A percentile compares a stretch with the other conserved stretches of the same genome.
These are phyloP conservation scores for Periconia digitata DNA, from an alignment of 2,329 filamentous ascomycete genomes.

Conservation along the genomic window DNA sequence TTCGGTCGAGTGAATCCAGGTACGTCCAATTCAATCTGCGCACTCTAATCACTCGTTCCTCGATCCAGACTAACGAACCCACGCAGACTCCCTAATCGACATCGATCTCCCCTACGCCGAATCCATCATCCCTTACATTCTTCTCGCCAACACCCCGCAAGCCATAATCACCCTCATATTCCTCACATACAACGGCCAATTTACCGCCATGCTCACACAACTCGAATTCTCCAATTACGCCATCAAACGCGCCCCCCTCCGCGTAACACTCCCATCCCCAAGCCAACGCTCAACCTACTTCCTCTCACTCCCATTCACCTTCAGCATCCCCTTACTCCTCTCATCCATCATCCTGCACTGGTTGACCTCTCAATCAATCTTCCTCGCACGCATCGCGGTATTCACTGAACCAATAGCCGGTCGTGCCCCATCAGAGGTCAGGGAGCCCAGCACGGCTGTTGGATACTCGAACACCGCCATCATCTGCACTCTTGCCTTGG, in stretches of 20 bases:
- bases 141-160: constrained; percentile 53
- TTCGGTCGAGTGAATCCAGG: too few species aligned
- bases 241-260: constrained; percentile 2
- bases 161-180: constrained; percentile 50
- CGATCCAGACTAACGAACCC: too few species aligned
- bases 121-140: constrained; percentile 14
- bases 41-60: too few species aligned
- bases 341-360: constrained; percentile 26
- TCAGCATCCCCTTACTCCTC: constrained; percentile 3
- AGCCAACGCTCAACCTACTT: constrained; percentile 7
- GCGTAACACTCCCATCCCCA: constrained; percentile 1
- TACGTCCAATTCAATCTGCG: too few species aligned
- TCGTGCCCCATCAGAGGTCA: background rate
- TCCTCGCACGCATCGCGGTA: background rate
- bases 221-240: constrained; percentile 49
- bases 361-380: constrained; percentile 4
- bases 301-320: constrained; percentile 5
- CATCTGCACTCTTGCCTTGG: background rate
- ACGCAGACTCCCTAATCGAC: constrained; percentile 8
- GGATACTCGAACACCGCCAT: background rate
- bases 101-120: background rate
- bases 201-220: constrained; percentile 51
- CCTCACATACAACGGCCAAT: constrained; percentile 48
- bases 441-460: background rate
- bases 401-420: background rate